These are phyloP conservation scores for Rhodomyrtus tomentosa DNA, from an alignment of 345 rosid species.

Conservation along the genomic window DNA sequence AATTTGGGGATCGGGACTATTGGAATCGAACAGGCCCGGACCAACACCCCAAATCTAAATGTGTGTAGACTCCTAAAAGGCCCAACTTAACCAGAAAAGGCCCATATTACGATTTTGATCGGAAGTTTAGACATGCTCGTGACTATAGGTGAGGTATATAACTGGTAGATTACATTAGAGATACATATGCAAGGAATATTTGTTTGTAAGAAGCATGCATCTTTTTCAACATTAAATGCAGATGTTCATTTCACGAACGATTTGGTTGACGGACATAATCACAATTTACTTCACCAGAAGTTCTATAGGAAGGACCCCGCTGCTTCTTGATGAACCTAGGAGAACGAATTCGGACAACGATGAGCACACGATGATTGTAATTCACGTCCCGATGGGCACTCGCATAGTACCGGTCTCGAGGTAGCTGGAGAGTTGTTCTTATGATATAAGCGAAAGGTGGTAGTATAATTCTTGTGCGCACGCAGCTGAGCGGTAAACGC, in stretches of 20 bases:
- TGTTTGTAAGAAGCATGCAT: not conserved
- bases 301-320: not conserved
- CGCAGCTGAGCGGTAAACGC: not conserved
- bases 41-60: too few relatives aligned
- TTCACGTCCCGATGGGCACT: not conserved
- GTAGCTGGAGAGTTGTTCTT: not conserved
- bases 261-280: not conserved
- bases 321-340: not conserved
- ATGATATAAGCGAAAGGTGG: not conserved
- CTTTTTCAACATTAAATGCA: not conserved
- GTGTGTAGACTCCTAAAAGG: not conserved
- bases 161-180: not conserved
- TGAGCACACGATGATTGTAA: not conserved
- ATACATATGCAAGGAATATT: not conserved
- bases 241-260: not conserved
- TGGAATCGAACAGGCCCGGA: too few relatives aligned
- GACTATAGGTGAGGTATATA: not conserved
- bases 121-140: not conserved
- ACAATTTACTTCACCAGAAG: not conserved
- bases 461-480: not conserved
- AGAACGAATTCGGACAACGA: not conserved
- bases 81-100: not conserved
- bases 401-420: not conserved
- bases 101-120: not conserved
- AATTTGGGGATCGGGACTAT: too few relatives aligned